Base-by-base conservation (phyloP, 495 filamentous ascomycete species). In the Pseudotulostoma volvatum region DNA sequence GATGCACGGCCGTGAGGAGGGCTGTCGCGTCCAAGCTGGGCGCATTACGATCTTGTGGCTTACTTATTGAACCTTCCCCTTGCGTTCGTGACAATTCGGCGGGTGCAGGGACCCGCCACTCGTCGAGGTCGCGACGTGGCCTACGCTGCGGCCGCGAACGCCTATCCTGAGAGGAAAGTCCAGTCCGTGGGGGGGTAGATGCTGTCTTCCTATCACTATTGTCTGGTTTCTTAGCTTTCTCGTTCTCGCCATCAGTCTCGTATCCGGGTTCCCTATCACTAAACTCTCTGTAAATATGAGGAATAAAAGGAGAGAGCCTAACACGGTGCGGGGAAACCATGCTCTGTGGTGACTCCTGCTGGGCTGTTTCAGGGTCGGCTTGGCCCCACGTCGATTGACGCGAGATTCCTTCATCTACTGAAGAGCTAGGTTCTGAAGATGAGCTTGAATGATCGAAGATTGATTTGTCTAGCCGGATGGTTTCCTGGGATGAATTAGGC, bases 381-480 rank as follows among this genome's bases (percentile, higher is more conserved):
- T 47, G 53, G 25, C 55, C 52, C 43, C 50, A 56, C 0, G 60
- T 66, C 4, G 53, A 49, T 13, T 51, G 49, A 3, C 59, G 58
- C 1, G 58, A 57, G 4, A 44, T 31, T 14, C 52, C 51, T 38
- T 64, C 52, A 18, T 63, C 55, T 9, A 51, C 40, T 1, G 56
- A 53, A 0, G 60, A 68, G 7, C 58, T 59, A 0, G 59, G 61
- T 3, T 57, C 61, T 4, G 66, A 68, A 0, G 78, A 80, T 5
- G 69, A 68, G 40, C 74, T 82, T 1, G 75, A 71, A 14, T 76
- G 66, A 49, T 84, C 78, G 45, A 85, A 85, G 3, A 85, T 76
- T 0, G 80, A 84, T 2, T 69, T 64, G 28, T 74, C 66, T 3
- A 57, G 64, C 2, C 57, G 63, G 9, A 66, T 52, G 28, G 55